Evolutionary conservation across 768 basidiomycete species (phyloP).

Genomic region (Goffeauzyma gilvescens): DNA sequence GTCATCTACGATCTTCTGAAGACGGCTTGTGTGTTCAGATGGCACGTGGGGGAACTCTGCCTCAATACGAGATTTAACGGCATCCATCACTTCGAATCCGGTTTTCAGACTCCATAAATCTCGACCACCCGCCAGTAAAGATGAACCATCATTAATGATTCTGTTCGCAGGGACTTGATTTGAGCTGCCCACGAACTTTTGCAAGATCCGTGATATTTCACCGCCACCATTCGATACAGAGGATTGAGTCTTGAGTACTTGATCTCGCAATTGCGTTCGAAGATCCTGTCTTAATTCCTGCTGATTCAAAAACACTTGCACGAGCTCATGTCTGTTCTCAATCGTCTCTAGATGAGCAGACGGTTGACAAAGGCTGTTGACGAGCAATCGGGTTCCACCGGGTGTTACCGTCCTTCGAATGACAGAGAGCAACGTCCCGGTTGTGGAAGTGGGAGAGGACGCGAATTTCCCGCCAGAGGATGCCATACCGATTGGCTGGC

Average conservation of each 20-base stretch:
- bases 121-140: constrained; percentile 9
- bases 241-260: too few species aligned
- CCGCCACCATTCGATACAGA: too few species aligned
- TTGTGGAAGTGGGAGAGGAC: constrained; percentile 16
- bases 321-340: constrained; percentile 19
- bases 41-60: too few species aligned
- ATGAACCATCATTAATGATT: too few species aligned
- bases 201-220: too few species aligned
- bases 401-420: constrained; percentile 22
- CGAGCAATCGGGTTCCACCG: constrained; percentile 25
- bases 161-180: too few species aligned
- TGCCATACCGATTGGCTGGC: constrained; percentile 14
- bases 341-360: constrained; percentile 18
- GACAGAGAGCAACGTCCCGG: constrained; percentile 28
- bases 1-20: constrained; percentile 2
- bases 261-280: too few species aligned
- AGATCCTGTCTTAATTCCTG: constrained; percentile 22
- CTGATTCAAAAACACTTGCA: constrained; percentile 21
- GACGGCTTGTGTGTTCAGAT: too few species aligned
- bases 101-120: constrained; percentile 24
- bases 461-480: background rate
- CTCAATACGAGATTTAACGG: background rate
- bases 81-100: constrained; percentile 18
- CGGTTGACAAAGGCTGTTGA: constrained; percentile 25
- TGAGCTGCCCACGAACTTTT: constrained; percentile 17